phyloP scores from a whole-genome alignment of 495 filamentous ascomycete genomes.

The Neurospora sp. region DNA sequence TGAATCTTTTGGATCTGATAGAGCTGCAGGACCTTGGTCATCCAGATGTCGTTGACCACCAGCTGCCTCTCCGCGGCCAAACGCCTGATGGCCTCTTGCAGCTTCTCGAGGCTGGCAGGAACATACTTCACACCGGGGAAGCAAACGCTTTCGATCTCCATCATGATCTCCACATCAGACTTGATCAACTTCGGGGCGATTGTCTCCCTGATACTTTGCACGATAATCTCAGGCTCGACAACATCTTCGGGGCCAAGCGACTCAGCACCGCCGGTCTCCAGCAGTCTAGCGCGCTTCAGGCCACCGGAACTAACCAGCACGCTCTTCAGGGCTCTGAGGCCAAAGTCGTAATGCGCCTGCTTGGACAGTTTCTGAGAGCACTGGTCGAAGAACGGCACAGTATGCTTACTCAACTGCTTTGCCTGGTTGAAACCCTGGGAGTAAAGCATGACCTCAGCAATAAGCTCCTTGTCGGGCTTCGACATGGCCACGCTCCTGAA shows the following conservation, averaged over 20 bases:
- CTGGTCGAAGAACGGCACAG: slow-evolving; percentile 94
- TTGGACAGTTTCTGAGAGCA: slow-evolving; percentile 75
- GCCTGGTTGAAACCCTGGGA: slow-evolving; percentile 97
- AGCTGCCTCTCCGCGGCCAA: slow-evolving; percentile 74
- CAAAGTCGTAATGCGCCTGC: slow-evolving; percentile 98
- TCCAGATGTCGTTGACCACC: slow-evolving; percentile 87
- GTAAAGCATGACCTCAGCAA: slow-evolving; percentile 98
- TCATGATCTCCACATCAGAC: slow-evolving; percentile 80
- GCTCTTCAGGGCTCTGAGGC: slow-evolving; percentile 93
- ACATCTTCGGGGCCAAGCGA: slow-evolving; percentile 55
- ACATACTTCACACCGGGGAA: slow-evolving; percentile 93
- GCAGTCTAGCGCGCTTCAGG: slow-evolving; percentile 76
- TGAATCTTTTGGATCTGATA: slow-evolving; percentile 97
- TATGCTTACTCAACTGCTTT: slow-evolving; percentile 83
- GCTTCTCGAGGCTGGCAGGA: slow-evolving; percentile 68
- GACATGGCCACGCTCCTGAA: slow-evolving; percentile 99
- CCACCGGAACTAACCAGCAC: slow-evolving; percentile 95
- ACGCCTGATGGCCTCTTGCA: slow-evolving; percentile 70
- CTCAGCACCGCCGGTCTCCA: slow-evolving; percentile 33
- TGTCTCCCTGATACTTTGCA: slow-evolving; percentile 95
- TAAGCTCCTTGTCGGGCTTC: slow-evolving; percentile 98
- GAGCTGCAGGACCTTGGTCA: slow-evolving; percentile 89
- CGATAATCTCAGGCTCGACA: slow-evolving; percentile 94
- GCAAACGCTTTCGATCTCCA: slow-evolving; percentile 67
- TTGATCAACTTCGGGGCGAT: slow-evolving; percentile 95